A percentile compares a stretch with the other conserved stretches of the same genome.
phyloP scores from a whole-genome alignment of 768 basidiomycete species.

The Leccinum aurantiacum region DNA sequence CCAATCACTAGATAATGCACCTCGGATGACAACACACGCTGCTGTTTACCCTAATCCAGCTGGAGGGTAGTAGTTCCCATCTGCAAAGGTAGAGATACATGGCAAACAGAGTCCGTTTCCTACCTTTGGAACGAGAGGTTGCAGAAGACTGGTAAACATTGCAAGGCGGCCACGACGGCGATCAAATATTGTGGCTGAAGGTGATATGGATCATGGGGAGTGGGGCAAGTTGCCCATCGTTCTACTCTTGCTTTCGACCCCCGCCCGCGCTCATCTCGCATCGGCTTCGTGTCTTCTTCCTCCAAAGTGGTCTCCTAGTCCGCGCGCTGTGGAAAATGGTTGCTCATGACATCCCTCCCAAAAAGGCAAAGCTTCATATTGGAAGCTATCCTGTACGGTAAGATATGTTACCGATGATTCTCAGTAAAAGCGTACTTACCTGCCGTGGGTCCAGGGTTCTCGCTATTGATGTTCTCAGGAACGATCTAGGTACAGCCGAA shows the following conservation, averaged over 20 bases:
- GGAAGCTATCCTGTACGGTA: constrained; percentile 22
- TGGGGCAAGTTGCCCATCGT: neutral
- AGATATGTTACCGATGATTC: neutral
- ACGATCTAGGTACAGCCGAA: too few relatives aligned
- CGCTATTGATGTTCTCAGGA: neutral
- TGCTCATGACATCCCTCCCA: constrained; percentile 9
- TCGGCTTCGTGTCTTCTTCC: neutral
- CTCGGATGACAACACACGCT: neutral
- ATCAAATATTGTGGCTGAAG: neutral
- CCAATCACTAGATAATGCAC: neutral
- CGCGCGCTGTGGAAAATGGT: neutral
- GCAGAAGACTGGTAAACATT: too few relatives aligned
- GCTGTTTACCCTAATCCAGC: neutral
- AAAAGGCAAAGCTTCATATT: constrained; percentile 21
- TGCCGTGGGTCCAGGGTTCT: constrained; percentile 28
- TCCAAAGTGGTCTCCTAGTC: neutral
- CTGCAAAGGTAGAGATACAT: neutral
- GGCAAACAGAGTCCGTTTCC: neutral
- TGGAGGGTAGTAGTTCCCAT: neutral
- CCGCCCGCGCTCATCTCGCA: neutral
- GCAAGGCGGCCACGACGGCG: neutral
- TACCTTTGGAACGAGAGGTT: neutral
- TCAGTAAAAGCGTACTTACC: neutral
- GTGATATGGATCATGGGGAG: neutral
- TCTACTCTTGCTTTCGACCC: neutral